Evolutionary conservation across 208 protist genomes (phyloP).

Genomic region (Naegleria fowleri): DNA sequence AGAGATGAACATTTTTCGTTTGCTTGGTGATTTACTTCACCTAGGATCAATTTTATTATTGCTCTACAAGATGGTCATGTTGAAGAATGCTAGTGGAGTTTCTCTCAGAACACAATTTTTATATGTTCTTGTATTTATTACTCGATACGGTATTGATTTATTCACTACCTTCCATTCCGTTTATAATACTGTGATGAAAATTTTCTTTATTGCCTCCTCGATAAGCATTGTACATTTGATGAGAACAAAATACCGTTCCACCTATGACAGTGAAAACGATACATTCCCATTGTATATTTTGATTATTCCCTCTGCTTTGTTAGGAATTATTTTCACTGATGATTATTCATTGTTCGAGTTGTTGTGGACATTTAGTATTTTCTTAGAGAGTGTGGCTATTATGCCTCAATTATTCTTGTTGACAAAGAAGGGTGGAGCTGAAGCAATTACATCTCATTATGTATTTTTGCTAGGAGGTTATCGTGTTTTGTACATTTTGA

Average conservation of each 20-base stretch:
- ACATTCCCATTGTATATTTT: conserved; percentile 36
- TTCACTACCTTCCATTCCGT: conserved; percentile 65
- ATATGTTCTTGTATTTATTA: conserved; percentile 79
- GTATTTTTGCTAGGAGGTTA: conserved; percentile 83
- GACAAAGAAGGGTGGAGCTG: conserved; percentile 75
- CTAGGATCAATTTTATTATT: conserved; percentile 79
- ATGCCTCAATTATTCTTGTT: conserved; percentile 90
- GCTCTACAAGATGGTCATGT: conserved; percentile 79
- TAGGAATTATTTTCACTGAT: conserved; percentile 38
- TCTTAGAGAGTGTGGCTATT: conserved; percentile 88
- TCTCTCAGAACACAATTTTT: conserved; percentile 87
- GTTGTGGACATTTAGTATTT: conserved; percentile 88
- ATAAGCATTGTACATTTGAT: conserved; percentile 86
- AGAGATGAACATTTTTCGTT: conserved; percentile 79
- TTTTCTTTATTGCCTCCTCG: conserved; percentile 73
- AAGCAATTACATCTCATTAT: conserved; percentile 88
- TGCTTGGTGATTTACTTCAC: conserved; percentile 83
- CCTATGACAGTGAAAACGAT: conserved; percentile 82
- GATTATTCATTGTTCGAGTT: conserved; percentile 43
- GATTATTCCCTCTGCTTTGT: conserved; percentile 29
- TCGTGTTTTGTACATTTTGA: conserved; percentile 84
- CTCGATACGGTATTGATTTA: conserved; percentile 77
- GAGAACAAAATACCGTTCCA: conserved; percentile 57
- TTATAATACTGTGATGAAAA: conserved; percentile 85
- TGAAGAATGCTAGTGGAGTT: conserved; percentile 72